Conservation (phyloP, 192 early-diverging fungal genomes). For the Chytriomyces confervae region DNA sequence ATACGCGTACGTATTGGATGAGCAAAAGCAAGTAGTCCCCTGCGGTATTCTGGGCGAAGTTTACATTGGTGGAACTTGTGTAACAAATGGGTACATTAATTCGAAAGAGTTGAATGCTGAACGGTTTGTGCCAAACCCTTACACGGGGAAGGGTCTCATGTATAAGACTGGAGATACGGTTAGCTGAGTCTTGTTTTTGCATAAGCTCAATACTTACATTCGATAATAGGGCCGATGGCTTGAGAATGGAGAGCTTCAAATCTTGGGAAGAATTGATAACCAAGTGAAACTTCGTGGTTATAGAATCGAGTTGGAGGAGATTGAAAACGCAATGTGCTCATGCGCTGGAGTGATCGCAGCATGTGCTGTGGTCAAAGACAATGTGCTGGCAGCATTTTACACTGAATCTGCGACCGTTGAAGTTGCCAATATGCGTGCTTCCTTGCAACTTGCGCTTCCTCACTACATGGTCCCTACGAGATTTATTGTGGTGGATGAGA, state of each 20-base stretch:
- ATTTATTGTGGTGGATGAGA: constrained; percentile 32
- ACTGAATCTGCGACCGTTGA: constrained; percentile 15
- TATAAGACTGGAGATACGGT: constrained; percentile 41
- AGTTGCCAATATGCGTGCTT: constrained; percentile 6
- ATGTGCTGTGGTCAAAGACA: constrained; percentile 42
- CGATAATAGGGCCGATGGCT: constrained; percentile 15
- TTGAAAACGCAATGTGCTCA: constrained; percentile 16
- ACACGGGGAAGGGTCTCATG: constrained; percentile 34
- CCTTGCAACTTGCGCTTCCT: constrained; percentile 27
- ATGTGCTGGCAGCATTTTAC: constrained; percentile 38
- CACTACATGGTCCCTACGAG: constrained; percentile 42
- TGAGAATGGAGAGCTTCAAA: constrained; percentile 34
- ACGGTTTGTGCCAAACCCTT: constrained; percentile 42
- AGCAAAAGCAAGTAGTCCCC: constrained; percentile 35
- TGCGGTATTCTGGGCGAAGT: constrained; percentile 51
- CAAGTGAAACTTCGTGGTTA: constrained; percentile 48
- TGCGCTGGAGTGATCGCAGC: constrained; percentile 10
- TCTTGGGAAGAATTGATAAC: constrained; percentile 44
- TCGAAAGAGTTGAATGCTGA: constrained; percentile 40
- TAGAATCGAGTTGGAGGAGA: constrained; percentile 44
- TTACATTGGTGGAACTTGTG: constrained; percentile 47
- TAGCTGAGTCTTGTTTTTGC: background rate
- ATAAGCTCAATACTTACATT: background rate
- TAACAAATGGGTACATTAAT: constrained; percentile 53
- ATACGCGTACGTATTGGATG: constrained; percentile 43